These are phyloP conservation scores for Phytophthora tubulina DNA, from an alignment of 352 stramenopile genomes.

Conservation along the genomic window DNA sequence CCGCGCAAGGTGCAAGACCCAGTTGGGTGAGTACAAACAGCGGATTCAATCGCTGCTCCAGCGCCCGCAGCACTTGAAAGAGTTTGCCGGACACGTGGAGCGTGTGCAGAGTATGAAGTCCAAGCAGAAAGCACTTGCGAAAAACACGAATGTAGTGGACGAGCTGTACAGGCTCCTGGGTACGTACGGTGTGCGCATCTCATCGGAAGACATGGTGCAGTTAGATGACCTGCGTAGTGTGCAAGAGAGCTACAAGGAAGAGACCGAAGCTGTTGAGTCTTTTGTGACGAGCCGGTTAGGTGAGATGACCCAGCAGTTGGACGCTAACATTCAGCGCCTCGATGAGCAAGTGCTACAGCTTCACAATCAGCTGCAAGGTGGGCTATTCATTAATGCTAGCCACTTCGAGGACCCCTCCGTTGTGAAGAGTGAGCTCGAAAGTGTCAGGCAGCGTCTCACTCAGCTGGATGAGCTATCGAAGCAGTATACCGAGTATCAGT, in stretches of 20 bases:
- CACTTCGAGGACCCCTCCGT: constrained; percentile 88
- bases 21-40: constrained; percentile 92
- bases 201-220: constrained; percentile 94
- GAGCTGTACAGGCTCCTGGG: constrained; percentile 93
- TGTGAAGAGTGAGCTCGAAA: constrained; percentile 85
- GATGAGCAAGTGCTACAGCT: constrained; percentile 93
- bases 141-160: constrained; percentile 92
- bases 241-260: constrained; percentile 90
- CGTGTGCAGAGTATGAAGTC: constrained; percentile 76
- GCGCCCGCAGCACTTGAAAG: constrained; percentile 90
- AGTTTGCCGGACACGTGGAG: constrained; percentile 92
- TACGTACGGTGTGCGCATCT: constrained; percentile 93
- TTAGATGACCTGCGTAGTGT: constrained; percentile 89
- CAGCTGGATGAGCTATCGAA: constrained; percentile 91
- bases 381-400: constrained; percentile 89
- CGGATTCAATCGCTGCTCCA: constrained; percentile 87
- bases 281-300: constrained; percentile 89
- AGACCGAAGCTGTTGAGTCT: constrained; percentile 85
- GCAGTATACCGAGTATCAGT: constrained; percentile 94
- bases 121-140: constrained; percentile 83
- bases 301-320: constrained; percentile 94
- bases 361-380: constrained; percentile 81
- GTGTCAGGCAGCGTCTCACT: constrained; percentile 83
- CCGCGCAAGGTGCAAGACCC: constrained; percentile 85
- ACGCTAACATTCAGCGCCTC: constrained; percentile 93